Base-by-base conservation (phyloP, 1,139 yeast genomes). In the Diutina mesorugosa region DNA sequence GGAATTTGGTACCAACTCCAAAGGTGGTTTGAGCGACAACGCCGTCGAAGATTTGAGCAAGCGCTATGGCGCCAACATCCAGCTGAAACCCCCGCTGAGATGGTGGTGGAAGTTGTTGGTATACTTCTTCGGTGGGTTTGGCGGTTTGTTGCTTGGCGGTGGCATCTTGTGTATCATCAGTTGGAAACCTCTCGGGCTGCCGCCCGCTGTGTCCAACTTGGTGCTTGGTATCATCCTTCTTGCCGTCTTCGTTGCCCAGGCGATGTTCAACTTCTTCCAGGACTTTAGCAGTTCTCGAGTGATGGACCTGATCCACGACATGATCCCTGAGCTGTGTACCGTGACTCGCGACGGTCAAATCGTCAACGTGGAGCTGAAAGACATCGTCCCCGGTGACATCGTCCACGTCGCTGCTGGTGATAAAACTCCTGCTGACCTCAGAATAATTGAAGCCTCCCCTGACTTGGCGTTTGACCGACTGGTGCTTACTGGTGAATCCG, bases 71-170 rank as follows among this genome's bases (percentile, higher is more conserved):
- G 58, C 59, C 3, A 78, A 78, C 59, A 61, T 67, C 55, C 76
- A 74, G 56, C 64, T 73, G n/a, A 72, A 72, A 57, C 77, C 77
- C 10, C 69, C 70, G 12, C 63, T 68, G 4, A 69, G 72, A 38
- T 63, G 70, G 56, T 56, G 68, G 45, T 69, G 63, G 61, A 73
- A 69, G 60, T 57, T 73, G 3, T 67, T 75, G 55, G 60, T 67
- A 58, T 76, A 79, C 63, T 66, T 74, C 56, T 79, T 79, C 66
- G 81, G 82, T 57, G 83, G 83, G 2, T 79, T 79, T 63, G 81
- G 84, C 47, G 62, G 70, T 1, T 65, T 79, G 55, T 67, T 79
- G 54, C 64, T 77, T 59, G 64, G 68, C 51, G 80, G 78, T 59
- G 81, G 79, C 56, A 64, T 78, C n/a, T 67, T 79, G 48, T 76